These are phyloP conservation scores for Exophiala bonariae DNA, from an alignment of 2,329 filamentous ascomycete genomes.

Conservation along the genomic window DNA sequence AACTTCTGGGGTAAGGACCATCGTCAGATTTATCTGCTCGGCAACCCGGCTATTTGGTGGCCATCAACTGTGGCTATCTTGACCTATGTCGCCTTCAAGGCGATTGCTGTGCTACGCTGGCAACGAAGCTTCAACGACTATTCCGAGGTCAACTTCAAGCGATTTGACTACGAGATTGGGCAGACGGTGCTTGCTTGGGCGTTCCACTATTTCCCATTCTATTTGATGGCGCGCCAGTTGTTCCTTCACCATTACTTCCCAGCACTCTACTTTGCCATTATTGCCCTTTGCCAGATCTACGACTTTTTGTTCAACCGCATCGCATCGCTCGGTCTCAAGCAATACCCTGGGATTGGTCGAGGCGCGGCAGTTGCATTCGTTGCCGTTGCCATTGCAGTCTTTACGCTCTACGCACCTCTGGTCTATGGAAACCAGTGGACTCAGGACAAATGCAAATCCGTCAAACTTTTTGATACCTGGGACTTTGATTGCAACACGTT, in stretches of 20 bases:
- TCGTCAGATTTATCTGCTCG: constrained; percentile 93
- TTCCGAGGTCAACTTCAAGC: constrained; percentile 77
- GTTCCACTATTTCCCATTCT: constrained; percentile 99
- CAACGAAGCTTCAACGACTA: constrained; percentile 93
- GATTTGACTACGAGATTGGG: constrained; percentile 96
- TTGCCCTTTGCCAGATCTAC: constrained; percentile 83
- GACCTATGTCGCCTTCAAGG: constrained; percentile 82
- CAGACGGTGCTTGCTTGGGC: constrained; percentile 90
- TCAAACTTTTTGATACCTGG: constrained; percentile 87
- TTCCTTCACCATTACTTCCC: constrained; percentile 99
- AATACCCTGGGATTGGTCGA: constrained; percentile 72
- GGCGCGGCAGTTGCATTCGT: constrained; percentile 73
- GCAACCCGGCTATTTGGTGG: constrained; percentile 96
- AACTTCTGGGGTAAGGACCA: constrained; percentile 98
- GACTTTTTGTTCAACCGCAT: constrained; percentile 81
- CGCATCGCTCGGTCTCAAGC: constrained; percentile 64
- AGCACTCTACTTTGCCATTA: constrained; percentile 90
- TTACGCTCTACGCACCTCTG: constrained; percentile 82
- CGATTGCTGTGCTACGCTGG: constrained; percentile 83
- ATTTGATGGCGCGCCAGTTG: constrained; percentile 94
- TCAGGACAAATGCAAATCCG: constrained; percentile 76
- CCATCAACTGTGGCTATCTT: constrained; percentile 75
- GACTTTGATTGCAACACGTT: constrained; percentile 99
- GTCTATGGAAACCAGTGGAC: constrained; percentile 96
- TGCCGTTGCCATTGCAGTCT: constrained; percentile 70